Evolutionary conservation across 805 yeast genomes (phyloP), one percentile per base, ranked within the genome.

Genomic region (Candida taoyuanica): DNA sequence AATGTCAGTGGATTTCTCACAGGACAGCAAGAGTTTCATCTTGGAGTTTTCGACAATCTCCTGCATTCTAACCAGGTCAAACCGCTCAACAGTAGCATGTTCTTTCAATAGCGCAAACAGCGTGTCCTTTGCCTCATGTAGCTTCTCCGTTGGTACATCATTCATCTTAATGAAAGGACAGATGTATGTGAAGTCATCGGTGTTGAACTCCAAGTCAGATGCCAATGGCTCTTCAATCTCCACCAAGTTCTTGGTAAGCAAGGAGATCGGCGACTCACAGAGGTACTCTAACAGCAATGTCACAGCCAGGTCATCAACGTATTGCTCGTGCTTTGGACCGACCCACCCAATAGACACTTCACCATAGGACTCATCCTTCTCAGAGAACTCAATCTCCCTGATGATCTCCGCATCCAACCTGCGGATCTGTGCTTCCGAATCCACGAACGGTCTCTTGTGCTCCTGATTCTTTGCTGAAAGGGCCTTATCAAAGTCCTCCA

Each of bases 161-260:
- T 71, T 70, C 13, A 85, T 59, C 17, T 69, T 65, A 24, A 68
- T 56, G 45, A 74, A 73, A 16, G 84, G 62, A n/a, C 76, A 76
- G 0, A 83, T 73, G 43, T 74, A 68, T 36, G 75, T 59, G 55
- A 72, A 89, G 54, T 85, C 91, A 47, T 86, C 94, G 1, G 91
- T 81, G 53, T 78, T 76, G 48, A 70, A 79, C 20, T 72, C 78
- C 5, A 83, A 68, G 21, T 78, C 78, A 12, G 86, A 79, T 2
- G 96, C 91, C 36, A 78, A 62, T 1, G 98, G 96, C 33, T 85
- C 77, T 19, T 78, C 85, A 33, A 84, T 74, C 53, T 91, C 97
- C 17, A 89, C 85, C 44, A 93, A 68, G 41, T 72, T 60, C 50
- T 76, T 77, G 46, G 77, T 76, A 43, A 93, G 72, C 18, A 87